A percentile compares a stretch with the other conserved stretches of the same genome.
Evolutionary conservation across 176 grass and related monocot genomes (phyloP).

Genomic region (Zoysia pacifica): DNA sequence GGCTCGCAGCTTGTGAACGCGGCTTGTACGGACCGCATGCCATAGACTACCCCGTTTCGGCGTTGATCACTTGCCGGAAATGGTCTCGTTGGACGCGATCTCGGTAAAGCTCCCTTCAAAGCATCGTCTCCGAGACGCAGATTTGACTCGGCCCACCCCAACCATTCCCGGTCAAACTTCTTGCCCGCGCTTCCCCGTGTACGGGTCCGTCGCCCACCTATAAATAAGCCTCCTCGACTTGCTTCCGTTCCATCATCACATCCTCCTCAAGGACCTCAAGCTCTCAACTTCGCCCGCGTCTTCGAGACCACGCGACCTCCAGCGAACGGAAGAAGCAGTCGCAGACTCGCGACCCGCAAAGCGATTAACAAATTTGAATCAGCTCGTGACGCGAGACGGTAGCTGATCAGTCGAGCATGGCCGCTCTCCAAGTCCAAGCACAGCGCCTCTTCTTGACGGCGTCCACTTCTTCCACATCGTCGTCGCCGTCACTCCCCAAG

Average conservation of each 20-base stretch:
- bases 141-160: constrained; percentile 8
- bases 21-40: neutral
- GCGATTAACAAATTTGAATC: neutral
- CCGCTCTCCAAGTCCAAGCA: constrained; percentile 5
- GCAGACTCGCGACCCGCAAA: neutral
- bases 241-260: no score
- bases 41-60: neutral
- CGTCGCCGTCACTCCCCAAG: neutral
- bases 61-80: neutral
- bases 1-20: no score
- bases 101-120: neutral
- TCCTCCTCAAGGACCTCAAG: neutral
- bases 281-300: no score
- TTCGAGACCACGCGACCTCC: neutral
- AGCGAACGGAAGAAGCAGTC: no score
- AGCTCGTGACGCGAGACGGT: neutral
- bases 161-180: neutral
- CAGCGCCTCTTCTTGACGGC: constrained; percentile 22
- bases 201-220: neutral
- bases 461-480: neutral
- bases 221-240: neutral
- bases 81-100: constrained; percentile 15
- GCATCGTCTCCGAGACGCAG: neutral
- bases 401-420: neutral
- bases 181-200: neutral